Evolutionary conservation across 306 rosid genomes (phyloP), one percentile per base, ranked within the genome.

Genomic region (Urtica urens): DNA sequence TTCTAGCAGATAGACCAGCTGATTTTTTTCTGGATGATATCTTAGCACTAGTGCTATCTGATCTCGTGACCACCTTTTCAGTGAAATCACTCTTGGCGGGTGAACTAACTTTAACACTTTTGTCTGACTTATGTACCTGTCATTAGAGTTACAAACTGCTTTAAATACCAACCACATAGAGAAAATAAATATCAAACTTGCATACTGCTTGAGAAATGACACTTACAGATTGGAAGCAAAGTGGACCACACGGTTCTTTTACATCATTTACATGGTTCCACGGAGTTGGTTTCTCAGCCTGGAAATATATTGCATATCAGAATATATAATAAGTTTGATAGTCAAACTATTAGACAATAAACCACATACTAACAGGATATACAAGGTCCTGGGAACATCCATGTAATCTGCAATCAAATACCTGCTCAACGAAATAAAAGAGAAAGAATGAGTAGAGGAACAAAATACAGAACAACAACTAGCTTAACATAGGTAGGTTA

Each of bases 331-430:
- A 49, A 22, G 38, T 59, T 35, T 51, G 25, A 40, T 46, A 57
- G 30, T 52, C 47, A 56, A 45, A 15, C 44, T 25, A 24, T 19
- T 23, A 40, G 23, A 21, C 30, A 62, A 25, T 38, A 52, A 23
- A 19, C 22, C 38, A 24, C 46, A 46, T 34, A 63, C 94, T 76
- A 73, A 92, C 99, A 47, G 99, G 94, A 58, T 79, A 85, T 62
- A 92, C 82, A 72, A 92, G 96, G 77, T 92, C 99, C 70, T 92
- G 99, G 1, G 99, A 92, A 51, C 99, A 92, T 47, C 99, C 99
- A 69, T 92, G 99, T 51, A 85, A 77, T 73, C 94, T 77, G 66
- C 99, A 92, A 69, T 92, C 99, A 14, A 92, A 85, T 38, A 78
- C 96, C 99, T 92, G 72, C 51, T 49, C 35, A 52, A 56, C 20